Evolutionary conservation across 305 asterid species (phyloP), one percentile per base, ranked within the genome.

Genomic region (Fraxinus greggii): DNA sequence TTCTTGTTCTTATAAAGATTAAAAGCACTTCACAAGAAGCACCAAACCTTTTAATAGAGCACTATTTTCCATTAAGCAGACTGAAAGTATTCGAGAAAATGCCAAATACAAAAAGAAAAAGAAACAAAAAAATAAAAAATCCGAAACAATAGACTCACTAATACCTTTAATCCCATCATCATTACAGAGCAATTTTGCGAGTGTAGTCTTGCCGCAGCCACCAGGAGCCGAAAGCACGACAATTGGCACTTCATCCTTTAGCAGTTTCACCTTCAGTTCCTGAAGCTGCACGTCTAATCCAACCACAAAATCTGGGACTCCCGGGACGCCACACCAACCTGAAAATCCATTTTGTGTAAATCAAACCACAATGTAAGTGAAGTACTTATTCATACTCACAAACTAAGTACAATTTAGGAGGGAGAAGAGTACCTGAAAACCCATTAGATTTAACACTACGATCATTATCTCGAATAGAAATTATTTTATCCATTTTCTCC

Each of bases 161-260:
- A 21, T 80, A 87, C 90, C 88, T 85, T 81, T 78, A 45, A 87
- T 83, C 35, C 76, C 70, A 19, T 72, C 80, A 29, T 85, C 87
- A 23, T 35, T 82, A 45, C 88, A 87, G 42, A 87, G 32, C 82
- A 21, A 56, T 31, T 86, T 79, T 1, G 86, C 86, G 56, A 87
- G 72, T 12, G 87, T 83, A 29, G 90, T 85, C 85, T 87, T 87
- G 21, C 88, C 88, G 80, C 85, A 85, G 3, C 88, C 90, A 48
- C 88, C 83, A 35, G 90, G 88, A 75, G 86, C 90, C 70, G 90
- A 85, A 40, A 87, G 73, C 79, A 83, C 88, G 19, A 87, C 42
- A 26, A 87, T 84, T 1, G 38, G 17, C 4, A 29, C 78, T 29
- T 26, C 81, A 40, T 69, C 79, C 12, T 51, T 79, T 54, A 83